Evolutionary conservation across 352 stramenopile species (phyloP).

Genomic region (Aphanomyces invadans): DNA sequence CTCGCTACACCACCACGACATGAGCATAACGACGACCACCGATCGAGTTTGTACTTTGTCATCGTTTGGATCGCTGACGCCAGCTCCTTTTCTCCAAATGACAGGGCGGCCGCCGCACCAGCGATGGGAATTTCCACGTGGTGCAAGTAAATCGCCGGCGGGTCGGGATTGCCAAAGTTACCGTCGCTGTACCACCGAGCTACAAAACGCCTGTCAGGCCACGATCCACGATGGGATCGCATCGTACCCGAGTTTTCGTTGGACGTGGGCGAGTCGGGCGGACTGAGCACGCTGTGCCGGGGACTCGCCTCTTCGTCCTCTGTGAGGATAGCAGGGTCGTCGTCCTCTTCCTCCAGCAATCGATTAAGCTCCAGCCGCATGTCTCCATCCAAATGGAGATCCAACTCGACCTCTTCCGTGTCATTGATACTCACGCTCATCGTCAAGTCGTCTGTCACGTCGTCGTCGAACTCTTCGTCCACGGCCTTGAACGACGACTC

Average conservation of each 20-base stretch:
- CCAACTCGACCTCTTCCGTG: slow-evolving; percentile 58
- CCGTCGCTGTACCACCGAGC: slow-evolving; percentile 17
- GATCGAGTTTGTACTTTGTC: slow-evolving; percentile 62
- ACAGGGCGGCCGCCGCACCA: slow-evolving; percentile 69
- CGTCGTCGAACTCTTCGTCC: slow-evolving; percentile 33
- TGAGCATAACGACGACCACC: slow-evolving; percentile 26
- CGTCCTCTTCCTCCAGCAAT: slow-evolving; percentile 48
- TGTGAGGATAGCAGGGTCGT: slow-evolving; percentile 30
- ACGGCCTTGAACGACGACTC: slow-evolving; percentile 22
- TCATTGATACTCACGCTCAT: slow-evolving; percentile 25
- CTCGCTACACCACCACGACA: slow-evolving; percentile 8
- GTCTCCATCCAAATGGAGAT: slow-evolving; percentile 67
- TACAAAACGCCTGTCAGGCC: slow-evolving; percentile 29
- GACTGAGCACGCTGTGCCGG: slow-evolving; percentile 4
- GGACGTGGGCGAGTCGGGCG: slow-evolving; percentile 44
- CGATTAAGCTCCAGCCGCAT: slow-evolving; percentile 66
- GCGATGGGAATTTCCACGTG: slow-evolving; percentile 83
- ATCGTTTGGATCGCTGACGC: slow-evolving; percentile 67
- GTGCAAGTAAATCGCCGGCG: slow-evolving; percentile 76
- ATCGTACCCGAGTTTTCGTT: slow-evolving; percentile 32
- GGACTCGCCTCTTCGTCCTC: slow-evolving; percentile 33
- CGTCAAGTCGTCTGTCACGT: slow-evolving; percentile 45
- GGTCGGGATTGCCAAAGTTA: slow-evolving; percentile 13
- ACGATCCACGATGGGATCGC: neutral
- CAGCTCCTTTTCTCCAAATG: slow-evolving; percentile 78